phyloP scores from a whole-genome alignment of 2,329 filamentous ascomycete species.

The Diaporthe capsici region DNA sequence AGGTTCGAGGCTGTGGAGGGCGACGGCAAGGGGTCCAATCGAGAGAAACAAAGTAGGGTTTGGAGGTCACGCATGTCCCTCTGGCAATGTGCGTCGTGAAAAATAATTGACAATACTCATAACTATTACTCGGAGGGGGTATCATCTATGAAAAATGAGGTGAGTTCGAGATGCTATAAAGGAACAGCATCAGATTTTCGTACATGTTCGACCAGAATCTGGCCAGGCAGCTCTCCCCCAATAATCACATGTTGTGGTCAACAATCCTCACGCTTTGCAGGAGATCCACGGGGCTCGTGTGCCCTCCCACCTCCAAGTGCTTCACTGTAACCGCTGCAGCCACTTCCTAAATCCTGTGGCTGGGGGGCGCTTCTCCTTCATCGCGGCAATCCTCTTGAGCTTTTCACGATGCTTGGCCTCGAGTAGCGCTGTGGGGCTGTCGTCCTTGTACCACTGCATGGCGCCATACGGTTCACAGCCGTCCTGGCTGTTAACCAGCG shows the following conservation, averaged over 20 bases:
- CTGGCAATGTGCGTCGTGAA: background rate
- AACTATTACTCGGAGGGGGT: conserved; percentile 29
- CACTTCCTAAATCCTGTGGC: conserved; percentile 52
- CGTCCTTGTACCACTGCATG: conserved; percentile 60
- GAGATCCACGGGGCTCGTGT: background rate
- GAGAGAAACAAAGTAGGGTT: too few relatives aligned
- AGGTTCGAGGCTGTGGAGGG: background rate
- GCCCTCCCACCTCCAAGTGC: background rate
- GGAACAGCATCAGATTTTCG: conserved; percentile 28
- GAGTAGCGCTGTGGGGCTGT: conserved; percentile 64
- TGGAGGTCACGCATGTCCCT: background rate
- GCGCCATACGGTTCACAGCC: conserved; percentile 32
- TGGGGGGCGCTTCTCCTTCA: conserved; percentile 53
- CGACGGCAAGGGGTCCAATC: background rate
- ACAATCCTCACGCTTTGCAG: background rate
- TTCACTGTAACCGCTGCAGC: conserved; percentile 39
- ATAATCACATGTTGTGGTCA: background rate
- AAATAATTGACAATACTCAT: conserved; percentile 3
- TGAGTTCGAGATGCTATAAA: conserved; percentile 28
- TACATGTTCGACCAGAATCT: conserved; percentile 11
- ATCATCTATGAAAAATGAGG: conserved; percentile 34
- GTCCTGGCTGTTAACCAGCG: background rate
- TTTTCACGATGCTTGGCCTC: conserved; percentile 69
- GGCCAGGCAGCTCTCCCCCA: background rate
- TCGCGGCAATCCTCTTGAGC: conserved; percentile 65